Evolutionary conservation across 495 filamentous ascomycete species (phyloP).

Genomic region (Saxophila tyrrhenica): DNA sequence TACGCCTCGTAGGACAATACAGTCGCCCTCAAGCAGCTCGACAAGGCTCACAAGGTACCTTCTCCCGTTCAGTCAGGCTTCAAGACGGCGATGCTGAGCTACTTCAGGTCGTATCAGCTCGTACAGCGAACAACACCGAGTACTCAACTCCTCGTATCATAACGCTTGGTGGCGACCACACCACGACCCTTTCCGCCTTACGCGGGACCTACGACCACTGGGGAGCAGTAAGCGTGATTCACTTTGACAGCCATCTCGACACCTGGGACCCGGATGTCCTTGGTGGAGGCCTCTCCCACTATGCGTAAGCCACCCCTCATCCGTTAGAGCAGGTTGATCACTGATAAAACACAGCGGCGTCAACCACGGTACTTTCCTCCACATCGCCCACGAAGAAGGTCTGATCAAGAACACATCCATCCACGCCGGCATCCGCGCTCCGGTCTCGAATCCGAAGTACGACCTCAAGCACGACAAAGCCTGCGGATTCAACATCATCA

Average conservation of each 20-base stretch:
- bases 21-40: conserved; percentile 39
- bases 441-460: conserved; percentile 32
- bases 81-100: conserved; percentile 7
- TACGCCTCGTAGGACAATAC: conserved; percentile 43
- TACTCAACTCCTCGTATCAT: conserved; percentile 36
- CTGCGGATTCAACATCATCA: conserved; percentile 39
- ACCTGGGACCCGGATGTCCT: conserved; percentile 41
- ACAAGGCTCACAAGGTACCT: conserved; percentile 34
- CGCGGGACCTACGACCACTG: conserved; percentile 35
- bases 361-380: conserved; percentile 43
- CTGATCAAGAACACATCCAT: conserved; percentile 38
- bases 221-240: conserved; percentile 18
- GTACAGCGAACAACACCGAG: conserved; percentile 20
- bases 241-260: conserved; percentile 25
- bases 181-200: conserved; percentile 39
- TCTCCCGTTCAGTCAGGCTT: not conserved
- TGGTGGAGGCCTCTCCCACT: conserved; percentile 39
- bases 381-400: conserved; percentile 44
- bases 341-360: conserved; percentile 29
- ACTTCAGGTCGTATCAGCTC: conserved; percentile 31
- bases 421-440: conserved; percentile 41
- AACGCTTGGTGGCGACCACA: conserved; percentile 42
- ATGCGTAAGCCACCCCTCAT: conserved; percentile 31
- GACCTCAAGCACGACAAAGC: conserved; percentile 39
- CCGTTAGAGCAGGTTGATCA: not conserved